Base-by-base conservation (phyloP, 495 filamentous ascomycete genomes). In the Penicillium longicatenatum region DNA sequence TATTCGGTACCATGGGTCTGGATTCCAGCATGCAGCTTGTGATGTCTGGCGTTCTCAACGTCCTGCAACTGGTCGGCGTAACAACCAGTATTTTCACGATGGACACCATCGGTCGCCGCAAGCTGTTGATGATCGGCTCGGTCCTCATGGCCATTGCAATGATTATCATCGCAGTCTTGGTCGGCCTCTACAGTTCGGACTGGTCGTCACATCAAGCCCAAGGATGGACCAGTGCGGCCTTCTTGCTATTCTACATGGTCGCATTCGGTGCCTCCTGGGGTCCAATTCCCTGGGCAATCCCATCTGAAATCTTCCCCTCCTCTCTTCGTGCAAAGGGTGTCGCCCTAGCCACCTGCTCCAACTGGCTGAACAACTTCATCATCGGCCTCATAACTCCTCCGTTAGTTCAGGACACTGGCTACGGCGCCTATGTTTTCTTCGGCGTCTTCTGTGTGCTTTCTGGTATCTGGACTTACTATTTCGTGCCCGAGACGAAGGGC, bases 1-100 rank as follows among this genome's bases (percentile, higher is more conserved):
- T 87, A 0, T 87, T 86, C 57, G 59, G 73, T n/a, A 82, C 78
- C 1, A 82, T 86, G 74, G 84, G 84, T 8, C 72, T 86, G 9
- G 67, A 80, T 50, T 73, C 75, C 50, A 71, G 72, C 39, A 83
- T 84, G 80, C 80, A 82, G 51, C 71, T 86, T 9, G 73, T 82
- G 54, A 82, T 86, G 75, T 82, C 82, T 6, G 83, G 84, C 14
- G 77, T 86, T 19, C 69, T 84, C 35, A 86, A 86, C 54, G 64
- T 85, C 14, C 70, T 75, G 20, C 82, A 86, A 48, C 64, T 82
- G 8, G 72, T 81, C 14, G 79, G 79, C 19, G 77, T 80, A 0
- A 62, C 64, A 19, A 76, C 70, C n/a, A 74, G 69, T 59, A 50
- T 82, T n/a, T 80, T 74, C 75, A 77, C 74, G 0, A 79, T 82